These are phyloP conservation scores for Nepenthes alata DNA, from an alignment of 179 eudicot species.

Conservation along the genomic window DNA sequence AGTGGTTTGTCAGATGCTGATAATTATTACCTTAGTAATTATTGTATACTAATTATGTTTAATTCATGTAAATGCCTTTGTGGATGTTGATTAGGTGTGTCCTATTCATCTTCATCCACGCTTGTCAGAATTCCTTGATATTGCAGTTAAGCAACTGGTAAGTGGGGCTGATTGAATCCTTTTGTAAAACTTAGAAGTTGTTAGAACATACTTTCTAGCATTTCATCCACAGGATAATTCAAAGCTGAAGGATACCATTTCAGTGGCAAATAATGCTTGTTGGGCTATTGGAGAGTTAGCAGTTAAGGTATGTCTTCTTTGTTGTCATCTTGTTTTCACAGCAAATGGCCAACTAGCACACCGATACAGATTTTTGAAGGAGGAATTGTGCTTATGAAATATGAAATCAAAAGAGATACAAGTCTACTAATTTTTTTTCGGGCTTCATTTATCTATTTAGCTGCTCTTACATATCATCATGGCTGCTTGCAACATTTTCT, in stretches of 20 bases:
- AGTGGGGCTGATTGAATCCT: slow-evolving; percentile 13
- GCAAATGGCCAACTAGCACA: slow-evolving; percentile 9
- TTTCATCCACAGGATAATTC: slow-evolving; percentile 41
- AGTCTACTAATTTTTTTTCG: background rate
- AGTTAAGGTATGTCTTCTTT: slow-evolving; percentile 46
- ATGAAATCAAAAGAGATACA: background rate
- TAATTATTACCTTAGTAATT: background rate
- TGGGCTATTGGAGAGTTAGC: slow-evolving; percentile 99
- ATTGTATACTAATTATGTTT: slow-evolving; percentile 1
- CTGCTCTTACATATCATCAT: background rate
- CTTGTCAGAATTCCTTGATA: slow-evolving; percentile 65
- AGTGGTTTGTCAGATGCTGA: background rate
- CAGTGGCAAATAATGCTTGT: slow-evolving; percentile 99
- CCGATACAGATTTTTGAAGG: background rate
- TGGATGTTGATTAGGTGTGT: slow-evolving; percentile 47
- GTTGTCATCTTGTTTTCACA: slow-evolving; percentile 2
- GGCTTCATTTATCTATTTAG: background rate
- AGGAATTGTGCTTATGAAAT: background rate
- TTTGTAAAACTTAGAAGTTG: background rate
- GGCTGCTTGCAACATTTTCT: background rate
- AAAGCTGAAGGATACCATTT: slow-evolving; percentile 66
- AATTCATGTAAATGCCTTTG: background rate
- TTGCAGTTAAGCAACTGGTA: slow-evolving; percentile 86
- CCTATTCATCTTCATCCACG: slow-evolving; percentile 68
- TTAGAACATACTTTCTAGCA: background rate